phyloP scores from a whole-genome alignment of 768 basidiomycete species.

The Mycena rosella region DNA sequence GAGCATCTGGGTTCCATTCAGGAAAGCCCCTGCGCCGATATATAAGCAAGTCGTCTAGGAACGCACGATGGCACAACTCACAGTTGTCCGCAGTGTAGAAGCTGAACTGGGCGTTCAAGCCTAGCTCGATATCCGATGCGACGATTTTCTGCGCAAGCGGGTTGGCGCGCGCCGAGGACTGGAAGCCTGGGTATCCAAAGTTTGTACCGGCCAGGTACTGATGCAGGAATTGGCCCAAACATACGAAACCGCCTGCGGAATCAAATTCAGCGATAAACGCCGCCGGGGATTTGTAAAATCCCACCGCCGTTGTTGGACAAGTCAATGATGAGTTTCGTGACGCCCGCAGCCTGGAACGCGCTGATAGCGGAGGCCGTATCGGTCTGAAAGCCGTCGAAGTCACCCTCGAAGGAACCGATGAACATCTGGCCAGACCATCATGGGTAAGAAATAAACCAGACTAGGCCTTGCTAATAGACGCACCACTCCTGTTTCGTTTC shows the following conservation, averaged over 20 bases:
- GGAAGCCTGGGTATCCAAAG: conserved; percentile 67
- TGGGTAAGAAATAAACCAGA: conserved; percentile 5
- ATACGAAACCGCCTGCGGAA: conserved; percentile 67
- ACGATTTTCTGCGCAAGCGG: conserved; percentile 72
- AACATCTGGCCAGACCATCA: conserved; percentile 58
- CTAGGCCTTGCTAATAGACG: conserved; percentile 38
- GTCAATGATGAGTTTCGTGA: conserved; percentile 67
- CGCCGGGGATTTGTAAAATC: neutral
- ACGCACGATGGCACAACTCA: conserved; percentile 40
- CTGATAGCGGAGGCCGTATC: conserved; percentile 61
- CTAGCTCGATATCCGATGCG: conserved; percentile 61
- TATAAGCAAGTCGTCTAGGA: neutral
- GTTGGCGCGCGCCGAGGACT: conserved; percentile 66
- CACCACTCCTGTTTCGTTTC: conserved; percentile 71
- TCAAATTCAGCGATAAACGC: neutral
- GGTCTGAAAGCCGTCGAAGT: conserved; percentile 64
- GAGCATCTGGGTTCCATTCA: conserved; percentile 59
- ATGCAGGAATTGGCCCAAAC: conserved; percentile 72
- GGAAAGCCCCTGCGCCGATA: conserved; percentile 54
- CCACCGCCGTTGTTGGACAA: conserved; percentile 73
- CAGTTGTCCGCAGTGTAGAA: conserved; percentile 69
- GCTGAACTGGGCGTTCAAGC: conserved; percentile 48
- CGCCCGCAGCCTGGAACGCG: conserved; percentile 61
- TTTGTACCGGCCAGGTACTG: conserved; percentile 65
- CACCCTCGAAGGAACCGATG: conserved; percentile 67